Conservation (phyloP, 192 early-diverging fungal genomes). For the Coemansia sp. region DNA sequence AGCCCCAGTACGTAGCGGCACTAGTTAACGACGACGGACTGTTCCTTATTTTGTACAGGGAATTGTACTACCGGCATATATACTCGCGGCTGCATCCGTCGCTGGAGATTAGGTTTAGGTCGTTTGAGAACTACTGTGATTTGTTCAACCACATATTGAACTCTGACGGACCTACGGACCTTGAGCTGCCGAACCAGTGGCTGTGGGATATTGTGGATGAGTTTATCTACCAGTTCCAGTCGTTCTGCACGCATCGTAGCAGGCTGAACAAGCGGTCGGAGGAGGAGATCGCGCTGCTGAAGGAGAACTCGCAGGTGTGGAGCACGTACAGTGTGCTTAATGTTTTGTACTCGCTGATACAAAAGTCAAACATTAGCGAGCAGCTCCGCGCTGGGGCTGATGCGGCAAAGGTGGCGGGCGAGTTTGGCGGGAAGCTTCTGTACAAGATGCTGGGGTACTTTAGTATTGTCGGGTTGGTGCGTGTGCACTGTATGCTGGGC, state of each 20-base stretch:
- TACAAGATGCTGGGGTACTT: slow-evolving; percentile 99
- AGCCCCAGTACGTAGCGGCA: slow-evolving; percentile 75
- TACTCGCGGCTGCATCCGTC: slow-evolving; percentile 88
- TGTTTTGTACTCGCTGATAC: slow-evolving; percentile 92
- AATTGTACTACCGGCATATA: slow-evolving; percentile 96
- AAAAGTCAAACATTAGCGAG: slow-evolving; percentile 93
- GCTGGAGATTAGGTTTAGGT: slow-evolving; percentile 86
- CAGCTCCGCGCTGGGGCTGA: slow-evolving; percentile 77
- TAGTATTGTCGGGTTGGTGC: slow-evolving; percentile 85
- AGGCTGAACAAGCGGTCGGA: slow-evolving; percentile 76
- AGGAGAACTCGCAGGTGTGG: slow-evolving; percentile 89
- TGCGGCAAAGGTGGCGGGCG: slow-evolving; percentile 83
- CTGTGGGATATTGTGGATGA: slow-evolving; percentile 99
- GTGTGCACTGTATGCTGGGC: slow-evolving; percentile 93
- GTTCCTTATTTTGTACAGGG: slow-evolving; percentile 92
- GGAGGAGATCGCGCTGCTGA: slow-evolving; percentile 77
- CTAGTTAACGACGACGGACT: slow-evolving; percentile 78
- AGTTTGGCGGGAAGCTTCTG: slow-evolving; percentile 82
- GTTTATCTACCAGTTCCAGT: slow-evolving; percentile 99
- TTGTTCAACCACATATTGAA: slow-evolving; percentile 95
- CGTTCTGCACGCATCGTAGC: slow-evolving; percentile 93
- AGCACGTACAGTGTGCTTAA: slow-evolving; percentile 95
- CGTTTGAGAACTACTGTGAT: slow-evolving; percentile 96
- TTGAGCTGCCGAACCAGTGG: slow-evolving; percentile 98
- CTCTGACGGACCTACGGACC: slow-evolving; percentile 75